A percentile compares a stretch with the other conserved stretches of the same genome.
These are phyloP conservation scores for Apiotrichum sp. DNA, from an alignment of 1,284 basidiomycete genomes.

Conservation along the genomic window DNA sequence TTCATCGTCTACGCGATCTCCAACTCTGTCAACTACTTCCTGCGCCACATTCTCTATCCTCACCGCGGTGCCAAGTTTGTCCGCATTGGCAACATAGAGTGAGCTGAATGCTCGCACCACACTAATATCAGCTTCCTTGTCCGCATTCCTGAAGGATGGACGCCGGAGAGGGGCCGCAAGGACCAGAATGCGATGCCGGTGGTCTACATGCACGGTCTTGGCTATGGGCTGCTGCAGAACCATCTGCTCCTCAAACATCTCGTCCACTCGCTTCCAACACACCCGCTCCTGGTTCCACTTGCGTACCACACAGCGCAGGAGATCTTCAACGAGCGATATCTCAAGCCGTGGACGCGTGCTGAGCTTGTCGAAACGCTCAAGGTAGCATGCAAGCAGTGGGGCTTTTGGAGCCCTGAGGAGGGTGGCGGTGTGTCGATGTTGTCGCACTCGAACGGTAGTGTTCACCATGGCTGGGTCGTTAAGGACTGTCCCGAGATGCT, in stretches of 20 bases:
- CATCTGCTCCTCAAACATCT: slow-evolving; percentile 46
- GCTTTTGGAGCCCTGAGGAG: slow-evolving; percentile 51
- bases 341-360: slow-evolving; percentile 61
- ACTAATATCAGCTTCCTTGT: slow-evolving; percentile 59
- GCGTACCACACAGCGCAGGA: slow-evolving; percentile 81
- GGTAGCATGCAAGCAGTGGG: slow-evolving; percentile 57
- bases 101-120: slow-evolving; percentile 10
- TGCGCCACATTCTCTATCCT: slow-evolving; percentile 30
- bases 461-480: slow-evolving; percentile 53
- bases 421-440: slow-evolving; percentile 62
- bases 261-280: slow-evolving; percentile 53
- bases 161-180: slow-evolving; percentile 44
- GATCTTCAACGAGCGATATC: slow-evolving; percentile 66
- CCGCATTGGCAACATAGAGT: slow-evolving; percentile 50
- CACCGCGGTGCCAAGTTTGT: slow-evolving; percentile 31
- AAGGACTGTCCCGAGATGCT: slow-evolving; percentile 67
- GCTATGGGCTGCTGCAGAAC: slow-evolving; percentile 48
- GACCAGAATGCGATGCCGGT: slow-evolving; percentile 57
- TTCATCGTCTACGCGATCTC: slow-evolving; percentile 63
- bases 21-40: slow-evolving; percentile 51
- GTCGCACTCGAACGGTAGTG: slow-evolving; percentile 69
- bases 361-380: slow-evolving; percentile 60
- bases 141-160: slow-evolving; percentile 63
- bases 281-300: slow-evolving; percentile 69
- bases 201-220: slow-evolving; percentile 80